Evolutionary conservation across 768 basidiomycete genomes (phyloP).

Genomic region (Ephemerocybe angulata): DNA sequence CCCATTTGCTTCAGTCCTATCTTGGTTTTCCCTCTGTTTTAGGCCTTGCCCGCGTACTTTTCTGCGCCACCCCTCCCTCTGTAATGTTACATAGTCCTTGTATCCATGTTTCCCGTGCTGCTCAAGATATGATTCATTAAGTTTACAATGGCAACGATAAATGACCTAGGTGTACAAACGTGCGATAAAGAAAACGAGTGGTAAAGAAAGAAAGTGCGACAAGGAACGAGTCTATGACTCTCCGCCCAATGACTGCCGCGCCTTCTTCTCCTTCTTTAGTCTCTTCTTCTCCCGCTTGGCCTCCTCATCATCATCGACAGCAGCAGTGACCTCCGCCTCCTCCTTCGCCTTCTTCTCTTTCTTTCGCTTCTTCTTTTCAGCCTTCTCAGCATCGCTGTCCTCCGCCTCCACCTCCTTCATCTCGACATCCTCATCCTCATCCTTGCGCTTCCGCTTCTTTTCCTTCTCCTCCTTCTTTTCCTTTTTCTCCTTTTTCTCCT

Average conservation of each 20-base stretch:
- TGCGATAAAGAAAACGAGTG: not conserved
- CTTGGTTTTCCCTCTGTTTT: too few relatives aligned
- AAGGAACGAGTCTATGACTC: slow-evolving; percentile 22
- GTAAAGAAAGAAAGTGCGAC: not conserved
- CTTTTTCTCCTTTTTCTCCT: slow-evolving; percentile 45
- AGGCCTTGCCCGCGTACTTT: too few relatives aligned
- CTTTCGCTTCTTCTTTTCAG: slow-evolving; percentile 67
- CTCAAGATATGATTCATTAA: slow-evolving; percentile 1
- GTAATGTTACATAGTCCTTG: not conserved
- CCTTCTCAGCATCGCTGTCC: slow-evolving; percentile 41
- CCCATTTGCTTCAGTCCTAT: too few relatives aligned
- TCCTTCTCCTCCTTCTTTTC: slow-evolving; percentile 79
- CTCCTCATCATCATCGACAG: slow-evolving; percentile 59
- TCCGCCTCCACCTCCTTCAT: slow-evolving; percentile 38
- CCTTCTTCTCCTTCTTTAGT: slow-evolving; percentile 68
- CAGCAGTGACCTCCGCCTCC: slow-evolving; percentile 39
- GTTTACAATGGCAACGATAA: not conserved
- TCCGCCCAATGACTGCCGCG: slow-evolving; percentile 38
- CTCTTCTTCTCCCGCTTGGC: slow-evolving; percentile 60
- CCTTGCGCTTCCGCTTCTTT: slow-evolving; percentile 75
- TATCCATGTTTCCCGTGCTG: not conserved
- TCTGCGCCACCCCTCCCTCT: not conserved
- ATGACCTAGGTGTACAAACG: not conserved
- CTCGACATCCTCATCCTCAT: slow-evolving; percentile 37
- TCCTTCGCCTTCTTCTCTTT: slow-evolving; percentile 45